phyloP scores from a whole-genome alignment of 2,329 filamentous ascomycete genomes.

The Ophiocordyceps sinensis region DNA sequence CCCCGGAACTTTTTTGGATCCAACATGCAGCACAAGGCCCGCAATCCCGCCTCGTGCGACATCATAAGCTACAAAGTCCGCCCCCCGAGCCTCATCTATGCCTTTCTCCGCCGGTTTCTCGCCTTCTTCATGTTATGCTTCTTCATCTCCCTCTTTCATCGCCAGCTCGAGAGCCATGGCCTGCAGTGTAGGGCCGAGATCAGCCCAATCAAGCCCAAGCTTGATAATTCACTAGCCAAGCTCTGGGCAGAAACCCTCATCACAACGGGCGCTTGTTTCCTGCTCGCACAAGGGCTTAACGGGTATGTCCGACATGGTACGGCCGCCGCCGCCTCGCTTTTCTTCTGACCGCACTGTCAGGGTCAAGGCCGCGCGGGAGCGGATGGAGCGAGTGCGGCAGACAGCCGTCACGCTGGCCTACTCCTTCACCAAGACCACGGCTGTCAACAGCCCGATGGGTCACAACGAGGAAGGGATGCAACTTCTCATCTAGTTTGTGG shows the following conservation, averaged over 20 bases:
- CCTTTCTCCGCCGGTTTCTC: constrained; percentile 2
- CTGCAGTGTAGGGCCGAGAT: constrained; percentile 1
- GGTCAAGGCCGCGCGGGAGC: constrained; percentile 7
- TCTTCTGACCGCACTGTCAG: constrained; percentile 3
- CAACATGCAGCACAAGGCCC: constrained; percentile 8
- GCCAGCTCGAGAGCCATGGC: constrained; percentile 1
- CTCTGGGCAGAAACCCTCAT: constrained; percentile 5
- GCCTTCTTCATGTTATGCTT: constrained; percentile 5
- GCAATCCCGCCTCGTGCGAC: constrained; percentile 5
- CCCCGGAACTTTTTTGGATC: constrained; percentile 6
- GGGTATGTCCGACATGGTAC: constrained; percentile 4
- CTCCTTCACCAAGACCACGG: constrained; percentile 9
- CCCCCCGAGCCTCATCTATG: not conserved
- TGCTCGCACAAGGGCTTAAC: constrained; percentile 9
- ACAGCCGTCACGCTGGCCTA: constrained; percentile 7
- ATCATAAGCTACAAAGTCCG: constrained; percentile 7
- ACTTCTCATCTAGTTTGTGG: constrained; percentile 9
- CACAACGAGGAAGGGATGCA: constrained; percentile 5
- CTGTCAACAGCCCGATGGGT: not conserved
- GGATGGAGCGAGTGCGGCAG: constrained; percentile 9
- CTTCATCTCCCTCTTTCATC: constrained; percentile 4
- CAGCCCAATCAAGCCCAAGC: not conserved
- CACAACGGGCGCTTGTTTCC: constrained; percentile 2
- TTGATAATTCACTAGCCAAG: not conserved
- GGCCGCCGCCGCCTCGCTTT: too few relatives aligned